Evolutionary conservation across 2,329 filamentous ascomycete genomes (phyloP), one percentile per base, ranked within the genome.

Genomic region (Neofusicoccum cordaticola): DNA sequence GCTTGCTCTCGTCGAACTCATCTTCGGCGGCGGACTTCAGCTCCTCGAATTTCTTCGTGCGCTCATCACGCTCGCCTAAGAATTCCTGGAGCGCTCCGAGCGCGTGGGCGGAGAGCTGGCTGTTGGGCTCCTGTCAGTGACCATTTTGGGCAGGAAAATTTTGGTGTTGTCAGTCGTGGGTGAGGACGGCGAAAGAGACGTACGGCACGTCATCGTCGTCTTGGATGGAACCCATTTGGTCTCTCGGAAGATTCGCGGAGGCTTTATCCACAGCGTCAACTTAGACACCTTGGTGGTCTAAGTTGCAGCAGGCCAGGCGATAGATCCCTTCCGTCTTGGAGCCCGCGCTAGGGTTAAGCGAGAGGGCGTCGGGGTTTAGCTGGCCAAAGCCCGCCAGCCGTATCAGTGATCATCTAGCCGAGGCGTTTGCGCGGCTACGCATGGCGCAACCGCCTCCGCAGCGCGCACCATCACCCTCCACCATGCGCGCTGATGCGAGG

Each of bases 11-110:
- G 11, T 79, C 75, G 66, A 82, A 81, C 13, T 83, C 81, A 52
- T 84, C 79, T 72, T 90, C 88, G 1, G 87, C 86, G 41, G 83
- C 80, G 11, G 80, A 79, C 76, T 88, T 88, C 61, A 94, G 80
- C 67, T 87, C 83, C 74, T 90, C 86, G 69, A 94, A 92, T 58
- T 85, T 84, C 71, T 88, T 85, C 65, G 83, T 81, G 65, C 85
- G 84, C 13, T 84, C 84, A 74, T 93, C 89, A 68, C 88, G 86
- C 75, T 94, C 91, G 52, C 82, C 80, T 72, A 91, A 89, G 79
- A 95, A 94, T 67, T 88, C 84, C 74, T 88, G 84, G 65, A 94
- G 82, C n/a, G 89, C 88, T 31, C 84, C 84, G 47, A 93, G 82
- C 3, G 91, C 84, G 67, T 85, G 82, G 42, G 84, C 80, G 5